Conservation (phyloP, 345 rosid genomes). For the Bruguiera sexangula region DNA sequence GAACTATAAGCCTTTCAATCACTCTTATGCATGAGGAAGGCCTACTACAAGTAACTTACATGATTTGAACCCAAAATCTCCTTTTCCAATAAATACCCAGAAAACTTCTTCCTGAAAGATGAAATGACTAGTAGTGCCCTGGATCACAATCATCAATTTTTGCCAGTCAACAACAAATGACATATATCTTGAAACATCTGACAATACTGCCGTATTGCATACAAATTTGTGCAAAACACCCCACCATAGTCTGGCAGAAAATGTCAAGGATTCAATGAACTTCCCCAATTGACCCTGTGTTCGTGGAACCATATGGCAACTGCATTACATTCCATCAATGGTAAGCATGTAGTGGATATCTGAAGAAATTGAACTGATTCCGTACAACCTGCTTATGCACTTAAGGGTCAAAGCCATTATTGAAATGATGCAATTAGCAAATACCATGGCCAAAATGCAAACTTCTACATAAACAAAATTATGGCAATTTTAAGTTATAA, state of each 20-base stretch:
- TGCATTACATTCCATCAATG: constrained; percentile 31
- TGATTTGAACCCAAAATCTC: constrained; percentile 61
- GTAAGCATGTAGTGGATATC: neutral
- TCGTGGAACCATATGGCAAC: constrained; percentile 50
- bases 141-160: constrained; percentile 26
- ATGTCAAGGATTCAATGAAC: constrained; percentile 60
- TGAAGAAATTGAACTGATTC: neutral
- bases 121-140: constrained; percentile 70
- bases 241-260: constrained; percentile 80
- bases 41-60: constrained; percentile 41
- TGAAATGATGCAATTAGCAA: neutral
- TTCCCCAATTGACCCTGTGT: constrained; percentile 50
- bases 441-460: neutral
- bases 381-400: neutral
- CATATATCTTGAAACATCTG: neutral
- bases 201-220: constrained; percentile 1
- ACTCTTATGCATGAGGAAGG: constrained; percentile 4
- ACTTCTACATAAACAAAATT: neutral
- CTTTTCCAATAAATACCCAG: constrained; percentile 47
- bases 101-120: constrained; percentile 61
- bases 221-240: constrained; percentile 13
- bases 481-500: neutral
- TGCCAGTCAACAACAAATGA: constrained; percentile 19
- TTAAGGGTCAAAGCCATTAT: neutral
- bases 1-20: constrained; percentile 13